Base-by-base conservation (phyloP, 306 rosid species). In the Trifolium subterraneum region DNA sequence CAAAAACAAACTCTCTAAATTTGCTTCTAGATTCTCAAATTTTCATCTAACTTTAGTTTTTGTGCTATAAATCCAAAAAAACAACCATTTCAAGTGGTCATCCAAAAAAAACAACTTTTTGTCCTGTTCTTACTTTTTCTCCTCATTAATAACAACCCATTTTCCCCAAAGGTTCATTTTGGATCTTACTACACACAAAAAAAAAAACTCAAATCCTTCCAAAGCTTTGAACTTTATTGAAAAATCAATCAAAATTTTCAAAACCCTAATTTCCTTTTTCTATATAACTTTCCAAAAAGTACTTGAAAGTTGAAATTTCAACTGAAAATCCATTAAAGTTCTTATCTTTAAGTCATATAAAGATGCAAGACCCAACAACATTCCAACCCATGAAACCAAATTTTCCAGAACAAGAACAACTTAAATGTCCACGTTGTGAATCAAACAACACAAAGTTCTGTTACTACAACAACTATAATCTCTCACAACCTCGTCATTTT, bases 391-490 rank as follows among this genome's bases (percentile, higher is more conserved):
- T 90, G 44, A 81, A 90, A 44, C 86, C 96, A 41, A 88, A 86
- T 2, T 93, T 88, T 64, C 93, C 97, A 1, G 97, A 88, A 69
- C 98, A 84, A 80, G 97, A 93, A 47, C 93, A 85, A 55, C 88
- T 91, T 38, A 89, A 91, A 73, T 93, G 98, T 38, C 96, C 96
- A 2, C 87, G 97, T 8, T 93, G 98, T 73, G 97, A 91, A 1
- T 93, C 97, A 38, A 19, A 68, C 1, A 89, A 93, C 92, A 93
- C 98, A 71, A 91, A 93, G 51, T 90, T 93, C 81, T 93, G 98
- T 74, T 93, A 93, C 90, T 93, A 90, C 90, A 93, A 93, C 84
- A 93, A 93, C 85, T 93, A 93, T 84, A 93, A 93, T 65, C 97
- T 93, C 71, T 89, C 96, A 0, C 98, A 93, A 89, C 96, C 98